Conservation (phyloP, 495 filamentous ascomycete species). For the Darksidea phi region DNA sequence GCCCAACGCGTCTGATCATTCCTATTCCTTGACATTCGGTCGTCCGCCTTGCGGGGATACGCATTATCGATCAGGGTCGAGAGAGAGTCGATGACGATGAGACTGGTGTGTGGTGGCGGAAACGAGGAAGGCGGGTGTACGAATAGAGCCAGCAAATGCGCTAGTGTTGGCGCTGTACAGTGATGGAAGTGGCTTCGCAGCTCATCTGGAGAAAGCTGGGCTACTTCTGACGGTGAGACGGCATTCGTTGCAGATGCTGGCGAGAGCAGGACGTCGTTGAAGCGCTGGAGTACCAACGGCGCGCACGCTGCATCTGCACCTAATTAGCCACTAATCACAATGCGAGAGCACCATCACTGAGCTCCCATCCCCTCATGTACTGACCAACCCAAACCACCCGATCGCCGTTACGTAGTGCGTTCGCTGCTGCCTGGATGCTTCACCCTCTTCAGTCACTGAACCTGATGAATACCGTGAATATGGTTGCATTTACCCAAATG, state of each 20-base stretch:
- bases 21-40: constrained; percentile 40
- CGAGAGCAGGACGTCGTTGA: constrained; percentile 33
- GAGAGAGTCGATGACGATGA: constrained; percentile 76
- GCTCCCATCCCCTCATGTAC: constrained; percentile 39
- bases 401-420: constrained; percentile 59
- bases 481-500: constrained; percentile 61
- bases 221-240: constrained; percentile 5
- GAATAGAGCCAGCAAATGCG: constrained; percentile 75
- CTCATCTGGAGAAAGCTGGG: constrained; percentile 28
- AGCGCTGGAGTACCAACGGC: constrained; percentile 24
- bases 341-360: constrained; percentile 12
- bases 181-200: constrained; percentile 40
- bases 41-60: constrained; percentile 57
- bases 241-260: not conserved
- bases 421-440: constrained; percentile 63
- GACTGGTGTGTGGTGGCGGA: constrained; percentile 57
- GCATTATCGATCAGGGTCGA: constrained; percentile 72
- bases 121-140: constrained; percentile 59
- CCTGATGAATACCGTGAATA: constrained; percentile 5
- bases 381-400: constrained; percentile 85
- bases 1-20: constrained; percentile 56
- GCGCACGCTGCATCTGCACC: constrained; percentile 33
- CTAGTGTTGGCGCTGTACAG: constrained; percentile 54
- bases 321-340: constrained; percentile 26
- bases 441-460: constrained; percentile 22